Conservation (phyloP, 1,284 basidiomycete species). For the Ustilago shanxiensis region DNA sequence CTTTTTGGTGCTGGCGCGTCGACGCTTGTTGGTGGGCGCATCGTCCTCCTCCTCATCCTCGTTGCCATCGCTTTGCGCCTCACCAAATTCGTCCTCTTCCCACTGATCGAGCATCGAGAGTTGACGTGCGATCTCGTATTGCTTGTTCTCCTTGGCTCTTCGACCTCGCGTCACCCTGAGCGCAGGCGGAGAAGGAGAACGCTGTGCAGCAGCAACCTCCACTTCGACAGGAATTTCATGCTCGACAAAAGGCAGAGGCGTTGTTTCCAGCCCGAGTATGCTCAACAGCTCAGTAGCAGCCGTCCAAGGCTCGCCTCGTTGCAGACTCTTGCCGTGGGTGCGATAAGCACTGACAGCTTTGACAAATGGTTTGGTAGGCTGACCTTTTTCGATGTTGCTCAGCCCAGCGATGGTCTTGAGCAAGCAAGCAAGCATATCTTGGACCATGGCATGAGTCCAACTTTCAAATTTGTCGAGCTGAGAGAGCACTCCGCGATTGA, state of each 20-base stretch:
- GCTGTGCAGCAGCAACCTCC: constrained; percentile 32
- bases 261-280: constrained; percentile 12
- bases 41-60: constrained; percentile 21
- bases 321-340: constrained; percentile 32
- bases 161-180: constrained; percentile 29
- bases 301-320: constrained; percentile 54
- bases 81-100: constrained; percentile 44
- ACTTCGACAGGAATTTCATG: constrained; percentile 41
- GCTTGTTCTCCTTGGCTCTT: constrained; percentile 37
- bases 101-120: constrained; percentile 36
- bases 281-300: constrained; percentile 39
- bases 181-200: constrained; percentile 33
- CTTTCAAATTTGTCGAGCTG: constrained; percentile 59
- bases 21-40: constrained; percentile 16
- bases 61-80: constrained; percentile 9
- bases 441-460: constrained; percentile 54
- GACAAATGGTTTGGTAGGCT: constrained; percentile 36
- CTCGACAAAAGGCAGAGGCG: constrained; percentile 42
- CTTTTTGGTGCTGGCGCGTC: constrained; percentile 18
- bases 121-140: constrained; percentile 39
- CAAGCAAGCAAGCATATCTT: constrained; percentile 51
- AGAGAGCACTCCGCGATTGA: constrained; percentile 36
- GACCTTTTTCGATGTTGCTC: constrained; percentile 51
- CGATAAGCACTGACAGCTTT: constrained; percentile 38
- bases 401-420: constrained; percentile 52